These are phyloP conservation scores for Penicillium lagena DNA, from an alignment of 495 filamentous ascomycete genomes.

Conservation along the genomic window DNA sequence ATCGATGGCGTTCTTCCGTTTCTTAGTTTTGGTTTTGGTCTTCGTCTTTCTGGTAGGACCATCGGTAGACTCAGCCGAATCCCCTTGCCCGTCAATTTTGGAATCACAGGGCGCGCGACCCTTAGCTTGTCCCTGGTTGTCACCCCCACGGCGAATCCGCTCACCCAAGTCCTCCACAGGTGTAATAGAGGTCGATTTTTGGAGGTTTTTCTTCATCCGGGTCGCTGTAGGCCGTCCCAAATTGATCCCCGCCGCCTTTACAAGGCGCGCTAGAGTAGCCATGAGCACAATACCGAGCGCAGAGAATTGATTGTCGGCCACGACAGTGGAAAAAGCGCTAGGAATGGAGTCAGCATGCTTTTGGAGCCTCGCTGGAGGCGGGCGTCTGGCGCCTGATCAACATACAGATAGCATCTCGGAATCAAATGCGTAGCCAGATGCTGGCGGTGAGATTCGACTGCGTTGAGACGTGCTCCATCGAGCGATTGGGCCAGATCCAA, in stretches of 20 bases:
- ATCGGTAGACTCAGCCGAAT: background rate
- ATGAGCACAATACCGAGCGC: constrained; percentile 70
- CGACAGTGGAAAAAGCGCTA: constrained; percentile 62
- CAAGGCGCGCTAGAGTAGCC: constrained; percentile 56
- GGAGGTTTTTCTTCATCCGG: too few species aligned
- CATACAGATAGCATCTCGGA: constrained; percentile 42
- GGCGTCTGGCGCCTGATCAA: background rate
- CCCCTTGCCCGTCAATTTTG: background rate
- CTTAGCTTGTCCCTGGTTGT: background rate
- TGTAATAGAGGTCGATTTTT: background rate
- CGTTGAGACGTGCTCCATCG: constrained; percentile 6
- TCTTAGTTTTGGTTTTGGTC: constrained; percentile 29
- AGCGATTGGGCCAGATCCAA: constrained; percentile 42
- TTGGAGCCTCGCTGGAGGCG: background rate
- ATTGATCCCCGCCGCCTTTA: constrained; percentile 32
- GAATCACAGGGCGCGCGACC: too few species aligned
- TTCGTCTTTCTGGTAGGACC: background rate
- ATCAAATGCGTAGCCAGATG: constrained; percentile 29
- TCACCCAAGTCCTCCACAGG: constrained; percentile 27
- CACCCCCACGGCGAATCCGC: constrained; percentile 16
- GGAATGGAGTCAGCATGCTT: constrained; percentile 1
- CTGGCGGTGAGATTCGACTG: constrained; percentile 6
- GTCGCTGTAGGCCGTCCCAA: too few species aligned
- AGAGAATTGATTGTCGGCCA: constrained; percentile 69
- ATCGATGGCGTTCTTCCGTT: constrained; percentile 54